Percentiles rank a stretch among this genome's conserved stretches.
These are phyloP conservation scores for Agarophyton chilense DNA, from an alignment of 23 red algal species.

Conservation along the genomic window DNA sequence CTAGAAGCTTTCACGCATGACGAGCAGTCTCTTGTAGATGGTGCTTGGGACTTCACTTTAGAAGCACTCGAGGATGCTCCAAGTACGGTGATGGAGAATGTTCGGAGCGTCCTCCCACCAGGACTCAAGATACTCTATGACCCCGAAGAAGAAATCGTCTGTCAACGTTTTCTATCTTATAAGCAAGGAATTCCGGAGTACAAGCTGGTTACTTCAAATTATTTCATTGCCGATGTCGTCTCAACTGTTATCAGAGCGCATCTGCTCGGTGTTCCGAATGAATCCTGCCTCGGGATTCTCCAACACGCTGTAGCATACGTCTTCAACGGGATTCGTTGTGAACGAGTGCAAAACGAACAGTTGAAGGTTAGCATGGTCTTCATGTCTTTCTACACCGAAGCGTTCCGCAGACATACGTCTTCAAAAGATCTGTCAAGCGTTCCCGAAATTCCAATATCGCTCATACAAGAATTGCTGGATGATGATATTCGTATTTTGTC, in stretches of 20 bases:
- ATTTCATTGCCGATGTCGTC: slow-evolving; percentile 25
- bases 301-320: slow-evolving; percentile 31
- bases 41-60: slow-evolving; percentile 25
- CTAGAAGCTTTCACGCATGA: background rate
- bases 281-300: background rate
- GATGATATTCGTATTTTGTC: slow-evolving; percentile 22
- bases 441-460: background rate
- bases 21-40: slow-evolving; percentile 26
- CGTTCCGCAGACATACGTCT: background rate
- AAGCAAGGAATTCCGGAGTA: slow-evolving; percentile 13
- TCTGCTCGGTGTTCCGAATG: background rate
- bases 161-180: slow-evolving; percentile 2
- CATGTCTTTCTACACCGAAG: slow-evolving; percentile 14
- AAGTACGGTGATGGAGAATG: background rate
- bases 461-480: slow-evolving; percentile 5
- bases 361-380: slow-evolving; percentile 16
- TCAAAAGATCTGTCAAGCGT: slow-evolving; percentile 31
- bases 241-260: background rate
- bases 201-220: slow-evolving; percentile 23
- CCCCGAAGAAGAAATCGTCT: background rate
- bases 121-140: slow-evolving; percentile 24
- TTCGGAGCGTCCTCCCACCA: slow-evolving; percentile 6
- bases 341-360: slow-evolving; percentile 32
- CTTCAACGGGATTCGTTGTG: slow-evolving; percentile 37
- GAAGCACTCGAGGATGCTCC: slow-evolving; percentile 18